Evolutionary conservation across 257 asterid genomes (phyloP), one percentile per base, ranked within the genome.

Genomic region (Scutellaria galericulata): DNA sequence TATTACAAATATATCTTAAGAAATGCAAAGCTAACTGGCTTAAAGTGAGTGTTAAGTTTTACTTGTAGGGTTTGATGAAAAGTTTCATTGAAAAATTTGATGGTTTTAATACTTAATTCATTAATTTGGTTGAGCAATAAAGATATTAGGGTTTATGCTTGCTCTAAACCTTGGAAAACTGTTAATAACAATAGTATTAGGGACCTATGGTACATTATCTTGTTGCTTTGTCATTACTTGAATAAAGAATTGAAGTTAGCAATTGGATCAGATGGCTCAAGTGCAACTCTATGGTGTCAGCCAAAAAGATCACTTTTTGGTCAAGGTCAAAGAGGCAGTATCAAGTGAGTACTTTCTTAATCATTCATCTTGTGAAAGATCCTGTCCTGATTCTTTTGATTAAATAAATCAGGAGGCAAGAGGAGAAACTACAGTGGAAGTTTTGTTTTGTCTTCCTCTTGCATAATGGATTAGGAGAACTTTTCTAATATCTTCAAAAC

Each of bases 271-370:
- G 99, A 89, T 94, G 94, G 87, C 85, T 63, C 88, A 67, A 66
- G 86, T 91, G 73, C 78, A 87, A 61, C 93, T 94, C 64, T 88
- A 73, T 39, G 93, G 94, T 58, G 85, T 86, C 63, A 81, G 80
- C 77, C 72, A 31, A 70, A 89, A 81, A 77, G 88, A 86, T 45
- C 83, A 85, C 13, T 89, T 94, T 78, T 88, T 91, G 70, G 76
- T 73, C 77, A 85, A 79, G 80, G 80, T 94, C 75, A 89, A 84
- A 72, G 91, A 88, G 75, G 97, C 97, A 74, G 67, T 85, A 68
- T 83, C 84, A 66, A 79, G 98, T 94, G 81, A 83, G 93, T 83
- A 44, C 39, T 70, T 14, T 75, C 71, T 62, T 70, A 63, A 59
- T 66, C 70, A 13, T 65, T 48, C 78, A 68, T 67, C 9, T 47